These are phyloP conservation scores for Odonthalia washingtoniensis DNA, from an alignment of 31 red algal species.

Conservation along the genomic window DNA sequence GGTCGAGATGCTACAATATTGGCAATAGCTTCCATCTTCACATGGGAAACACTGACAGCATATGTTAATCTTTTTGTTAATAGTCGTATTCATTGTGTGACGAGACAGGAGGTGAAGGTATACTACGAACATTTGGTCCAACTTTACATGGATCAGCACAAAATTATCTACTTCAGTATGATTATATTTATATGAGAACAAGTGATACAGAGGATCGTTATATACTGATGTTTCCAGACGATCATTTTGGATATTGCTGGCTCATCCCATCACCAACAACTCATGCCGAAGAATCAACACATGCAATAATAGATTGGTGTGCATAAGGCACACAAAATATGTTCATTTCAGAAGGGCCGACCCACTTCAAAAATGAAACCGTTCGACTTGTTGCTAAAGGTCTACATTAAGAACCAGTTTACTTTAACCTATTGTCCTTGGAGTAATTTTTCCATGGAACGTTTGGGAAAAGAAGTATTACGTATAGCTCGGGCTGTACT, in stretches of 20 bases:
- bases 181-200: neutral
- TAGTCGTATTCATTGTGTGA: no score
- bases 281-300: neutral
- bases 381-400: slow-evolving; percentile 11
- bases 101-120: no score
- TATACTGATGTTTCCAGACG: slow-evolving; percentile 26
- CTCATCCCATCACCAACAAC: neutral
- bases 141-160: slow-evolving; percentile 4
- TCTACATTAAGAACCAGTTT: slow-evolving; percentile 24
- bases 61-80: no score
- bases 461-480: slow-evolving; percentile 20
- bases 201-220: neutral
- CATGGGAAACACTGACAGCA: no score
- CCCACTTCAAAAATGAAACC: slow-evolving; percentile 51
- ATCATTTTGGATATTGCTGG: slow-evolving; percentile 35
- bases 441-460: slow-evolving; percentile 29
- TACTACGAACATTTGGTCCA: no score
- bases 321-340: neutral
- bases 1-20: no score
- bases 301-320: slow-evolving; percentile 29
- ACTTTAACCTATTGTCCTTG: slow-evolving; percentile 31
- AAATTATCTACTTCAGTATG: slow-evolving; percentile 27
- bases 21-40: no score
- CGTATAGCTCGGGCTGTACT: slow-evolving; percentile 8
- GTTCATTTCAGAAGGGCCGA: slow-evolving; percentile 26